These are phyloP conservation scores for Wickerhamiella siamensis DNA, from an alignment of 805 yeast genomes.

Conservation along the genomic window DNA sequence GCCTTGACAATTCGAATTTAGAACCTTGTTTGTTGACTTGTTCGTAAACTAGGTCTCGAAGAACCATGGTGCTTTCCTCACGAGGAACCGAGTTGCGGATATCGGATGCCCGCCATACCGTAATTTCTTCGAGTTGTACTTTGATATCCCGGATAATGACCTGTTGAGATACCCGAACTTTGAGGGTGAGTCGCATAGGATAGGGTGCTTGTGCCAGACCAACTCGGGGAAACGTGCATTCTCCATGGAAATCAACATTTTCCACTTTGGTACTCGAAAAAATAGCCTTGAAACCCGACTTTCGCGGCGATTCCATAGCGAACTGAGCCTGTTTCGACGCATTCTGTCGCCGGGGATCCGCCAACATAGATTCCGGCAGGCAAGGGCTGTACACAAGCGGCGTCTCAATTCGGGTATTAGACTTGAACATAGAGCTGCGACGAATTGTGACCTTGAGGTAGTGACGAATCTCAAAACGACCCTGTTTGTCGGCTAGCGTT, in stretches of 20 bases:
- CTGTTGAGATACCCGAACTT: neutral
- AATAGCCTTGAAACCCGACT: neutral
- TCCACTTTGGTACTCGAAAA: neutral
- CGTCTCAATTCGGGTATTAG: slow-evolving; percentile 6
- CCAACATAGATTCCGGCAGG: neutral
- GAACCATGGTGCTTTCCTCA: neutral
- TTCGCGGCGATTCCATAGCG: neutral
- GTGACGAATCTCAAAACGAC: slow-evolving; percentile 2
- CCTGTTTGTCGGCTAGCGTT: neutral
- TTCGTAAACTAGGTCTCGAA: neutral
- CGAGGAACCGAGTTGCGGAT: neutral
- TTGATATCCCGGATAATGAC: neutral
- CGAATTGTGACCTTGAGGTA: slow-evolving; percentile 6
- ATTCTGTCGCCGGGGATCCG: neutral
- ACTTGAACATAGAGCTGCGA: slow-evolving; percentile 3
- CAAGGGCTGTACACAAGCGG: slow-evolving; percentile 4
- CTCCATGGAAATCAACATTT: neutral
- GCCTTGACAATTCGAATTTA: neutral
- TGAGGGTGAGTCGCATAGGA: neutral
- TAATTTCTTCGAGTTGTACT: neutral
- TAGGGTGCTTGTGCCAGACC: slow-evolving; percentile 2
- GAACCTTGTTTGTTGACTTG: neutral
- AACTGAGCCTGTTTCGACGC: neutral
- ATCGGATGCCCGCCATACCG: neutral
- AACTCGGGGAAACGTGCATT: neutral